A percentile compares a stretch with the other conserved stretches of the same genome.
Conservation (phyloP, 2,329 filamentous ascomycete genomes). For the Venturiaceae sp. region DNA sequence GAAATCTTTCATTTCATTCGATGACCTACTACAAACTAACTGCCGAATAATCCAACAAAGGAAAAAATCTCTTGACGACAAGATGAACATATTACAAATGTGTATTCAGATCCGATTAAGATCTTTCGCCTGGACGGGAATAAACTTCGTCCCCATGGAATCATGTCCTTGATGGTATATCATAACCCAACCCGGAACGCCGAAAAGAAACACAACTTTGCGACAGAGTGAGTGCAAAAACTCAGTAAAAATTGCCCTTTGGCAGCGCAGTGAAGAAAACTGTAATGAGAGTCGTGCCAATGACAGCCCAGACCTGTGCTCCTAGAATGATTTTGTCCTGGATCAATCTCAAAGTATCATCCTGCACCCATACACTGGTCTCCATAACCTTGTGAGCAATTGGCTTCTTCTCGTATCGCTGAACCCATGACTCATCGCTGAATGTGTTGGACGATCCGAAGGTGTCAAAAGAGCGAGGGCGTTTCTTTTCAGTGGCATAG, state of each 20-base stretch:
- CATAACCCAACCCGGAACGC: background rate
- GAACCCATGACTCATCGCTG: conserved; percentile 22
- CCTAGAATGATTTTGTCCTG: conserved; percentile 26
- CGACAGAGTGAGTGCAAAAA: background rate
- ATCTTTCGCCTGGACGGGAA: no score
- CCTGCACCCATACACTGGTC: conserved; percentile 20
- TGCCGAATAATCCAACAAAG: no score
- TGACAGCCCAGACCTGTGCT: conserved; percentile 24
- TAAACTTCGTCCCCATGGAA: background rate
- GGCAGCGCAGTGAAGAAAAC: conserved; percentile 16
- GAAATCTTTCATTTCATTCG: no score
- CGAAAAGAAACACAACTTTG: background rate
- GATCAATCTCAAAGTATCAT: conserved; percentile 20
- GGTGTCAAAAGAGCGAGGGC: conserved; percentile 16
- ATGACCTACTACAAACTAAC: no score
- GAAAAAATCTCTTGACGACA: no score
- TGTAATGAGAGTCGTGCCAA: conserved; percentile 20
- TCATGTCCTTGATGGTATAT: background rate
- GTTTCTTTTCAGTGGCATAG: background rate
- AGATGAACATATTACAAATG: no score
- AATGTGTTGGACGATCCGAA: conserved; percentile 26
- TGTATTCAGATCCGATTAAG: no score
- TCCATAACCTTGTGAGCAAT: conserved; percentile 21
- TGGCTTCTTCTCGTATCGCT: conserved; percentile 16
- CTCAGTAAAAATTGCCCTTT: background rate